Conservation (phyloP, 768 basidiomycete species). For the Rhizopogon sp. region DNA sequence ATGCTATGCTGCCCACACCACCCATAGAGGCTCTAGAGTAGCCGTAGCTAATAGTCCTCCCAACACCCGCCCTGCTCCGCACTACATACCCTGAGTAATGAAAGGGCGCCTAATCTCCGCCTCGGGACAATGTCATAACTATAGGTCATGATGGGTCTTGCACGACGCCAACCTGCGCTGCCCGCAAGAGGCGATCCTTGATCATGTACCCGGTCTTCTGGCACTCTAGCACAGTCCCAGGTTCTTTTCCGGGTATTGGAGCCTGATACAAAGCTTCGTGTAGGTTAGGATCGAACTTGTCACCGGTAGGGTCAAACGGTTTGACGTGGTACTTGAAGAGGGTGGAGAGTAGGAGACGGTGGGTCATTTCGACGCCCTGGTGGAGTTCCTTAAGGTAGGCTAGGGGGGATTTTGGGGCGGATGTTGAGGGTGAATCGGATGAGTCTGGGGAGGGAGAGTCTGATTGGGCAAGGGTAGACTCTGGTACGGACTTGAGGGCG, state of each 20-base stretch:
- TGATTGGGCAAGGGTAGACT: conserved; percentile 33
- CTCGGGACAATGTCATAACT: not conserved
- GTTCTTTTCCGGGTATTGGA: conserved; percentile 83
- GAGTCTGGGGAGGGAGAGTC: conserved; percentile 20
- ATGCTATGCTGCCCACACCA: conserved; percentile 13
- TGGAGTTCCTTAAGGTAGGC: conserved; percentile 67
- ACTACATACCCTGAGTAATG: not conserved
- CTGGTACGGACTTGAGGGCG: conserved; percentile 77
- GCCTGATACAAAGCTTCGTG: conserved; percentile 96
- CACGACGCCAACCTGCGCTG: conserved; percentile 95
- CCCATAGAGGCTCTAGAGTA: conserved; percentile 25
- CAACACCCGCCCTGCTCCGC: conserved; percentile 1
- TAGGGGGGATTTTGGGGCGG: conserved; percentile 46
- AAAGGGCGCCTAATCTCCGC: not conserved
- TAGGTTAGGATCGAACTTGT: conserved; percentile 89
- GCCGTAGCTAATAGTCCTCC: conserved; percentile 11
- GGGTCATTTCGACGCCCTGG: conserved; percentile 88
- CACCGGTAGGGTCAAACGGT: conserved; percentile 88
- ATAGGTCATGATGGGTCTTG: conserved; percentile 48
- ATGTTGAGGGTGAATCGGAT: conserved; percentile 25
- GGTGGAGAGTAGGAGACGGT: conserved; percentile 83
- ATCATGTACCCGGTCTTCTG: conserved; percentile 91
- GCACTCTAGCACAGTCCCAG: conserved; percentile 87
- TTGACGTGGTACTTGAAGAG: conserved; percentile 90
- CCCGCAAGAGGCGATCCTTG: conserved; percentile 88